Percentiles rank a stretch among this genome's conserved stretches.
Conservation (phyloP, 2,329 filamentous ascomycete genomes). For the Elsinoe ampelina region DNA sequence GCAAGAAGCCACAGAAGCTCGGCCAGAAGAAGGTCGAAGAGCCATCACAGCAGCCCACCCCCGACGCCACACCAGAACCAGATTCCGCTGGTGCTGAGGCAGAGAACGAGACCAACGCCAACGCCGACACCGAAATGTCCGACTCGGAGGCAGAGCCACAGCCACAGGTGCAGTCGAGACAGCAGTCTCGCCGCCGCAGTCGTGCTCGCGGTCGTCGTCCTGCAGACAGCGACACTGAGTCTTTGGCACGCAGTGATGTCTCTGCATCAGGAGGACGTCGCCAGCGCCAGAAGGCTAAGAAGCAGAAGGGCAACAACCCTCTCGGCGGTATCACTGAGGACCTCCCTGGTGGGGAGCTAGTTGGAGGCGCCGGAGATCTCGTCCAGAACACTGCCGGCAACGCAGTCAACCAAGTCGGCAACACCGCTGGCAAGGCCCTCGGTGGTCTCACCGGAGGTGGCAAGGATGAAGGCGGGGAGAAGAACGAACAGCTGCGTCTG, state of each 20-base stretch:
- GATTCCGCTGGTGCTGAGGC: conserved; percentile 22
- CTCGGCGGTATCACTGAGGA: conserved; percentile 49
- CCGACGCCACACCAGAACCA: conserved; percentile 27
- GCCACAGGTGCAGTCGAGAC: conserved; percentile 26
- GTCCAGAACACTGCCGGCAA: conserved; percentile 46
- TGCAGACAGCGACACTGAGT: conserved; percentile 44
- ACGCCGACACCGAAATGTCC: conserved; percentile 31
- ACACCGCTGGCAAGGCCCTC: conserved; percentile 37
- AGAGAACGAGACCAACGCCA: conserved; percentile 24
- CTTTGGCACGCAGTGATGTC: conserved; percentile 45
- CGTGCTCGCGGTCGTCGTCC: conserved; percentile 39
- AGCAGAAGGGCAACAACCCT: conserved; percentile 39
- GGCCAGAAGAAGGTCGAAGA: conserved; percentile 25
- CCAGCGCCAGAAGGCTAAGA: conserved; percentile 45
- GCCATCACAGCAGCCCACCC: conserved; percentile 38
- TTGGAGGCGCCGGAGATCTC: conserved; percentile 45
- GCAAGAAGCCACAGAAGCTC: conserved; percentile 41
- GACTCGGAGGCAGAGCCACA: conserved; percentile 34
- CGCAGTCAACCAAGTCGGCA: conserved; percentile 35
- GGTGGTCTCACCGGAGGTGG: conserved; percentile 37
- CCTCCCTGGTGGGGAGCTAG: conserved; percentile 43
- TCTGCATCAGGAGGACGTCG: conserved; percentile 46
- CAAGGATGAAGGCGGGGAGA: conserved; percentile 29
- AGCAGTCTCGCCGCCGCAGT: conserved; percentile 39
- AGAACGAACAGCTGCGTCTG: conserved; percentile 46